A percentile compares a stretch with the other conserved stretches of the same genome.
These are phyloP conservation scores for Fusarium equiseti DNA, from an alignment of 2,329 filamentous ascomycete species.

Conservation along the genomic window DNA sequence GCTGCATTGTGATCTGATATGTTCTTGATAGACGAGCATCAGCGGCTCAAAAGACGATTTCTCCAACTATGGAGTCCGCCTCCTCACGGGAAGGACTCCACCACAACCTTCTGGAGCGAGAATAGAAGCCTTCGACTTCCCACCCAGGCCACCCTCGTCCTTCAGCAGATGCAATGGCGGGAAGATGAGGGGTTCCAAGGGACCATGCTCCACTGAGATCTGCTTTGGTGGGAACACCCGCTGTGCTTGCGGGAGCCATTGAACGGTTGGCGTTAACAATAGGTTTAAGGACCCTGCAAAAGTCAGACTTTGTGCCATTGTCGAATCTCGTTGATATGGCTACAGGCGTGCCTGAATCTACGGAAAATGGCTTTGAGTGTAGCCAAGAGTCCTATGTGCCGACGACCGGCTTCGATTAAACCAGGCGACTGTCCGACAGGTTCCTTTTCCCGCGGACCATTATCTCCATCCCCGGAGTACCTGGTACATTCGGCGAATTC, in stretches of 20 bases:
- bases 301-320: constrained; percentile 14
- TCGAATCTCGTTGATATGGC: constrained; percentile 1
- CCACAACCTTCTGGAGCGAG: constrained; percentile 48
- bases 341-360: constrained; percentile 35
- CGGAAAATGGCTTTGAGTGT: constrained; percentile 15
- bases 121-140: constrained; percentile 48
- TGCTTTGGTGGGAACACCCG: constrained; percentile 46
- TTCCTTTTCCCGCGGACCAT: constrained; percentile 33
- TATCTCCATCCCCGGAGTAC: constrained; percentile 26
- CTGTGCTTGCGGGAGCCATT: constrained; percentile 47
- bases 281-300: constrained; percentile 41
- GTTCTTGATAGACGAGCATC: constrained; percentile 40
- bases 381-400: constrained; percentile 22
- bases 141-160: constrained; percentile 43
- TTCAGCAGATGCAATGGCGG: constrained; percentile 47
- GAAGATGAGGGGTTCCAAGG: constrained; percentile 48
- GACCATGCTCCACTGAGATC: constrained; percentile 46
- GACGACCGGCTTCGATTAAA: constrained; percentile 27
- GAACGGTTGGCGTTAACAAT: constrained; percentile 42
- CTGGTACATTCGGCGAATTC: constrained; percentile 37
- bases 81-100: constrained; percentile 49
- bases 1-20: constrained; percentile 13
- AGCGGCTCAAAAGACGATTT: constrained; percentile 45
- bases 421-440: constrained; percentile 27
- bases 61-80: constrained; percentile 47